Percentiles rank a stretch among this genome's conserved stretches.
phyloP scores from a whole-genome alignment of 352 stramenopile species.

The Phytophthora pluvialis region DNA sequence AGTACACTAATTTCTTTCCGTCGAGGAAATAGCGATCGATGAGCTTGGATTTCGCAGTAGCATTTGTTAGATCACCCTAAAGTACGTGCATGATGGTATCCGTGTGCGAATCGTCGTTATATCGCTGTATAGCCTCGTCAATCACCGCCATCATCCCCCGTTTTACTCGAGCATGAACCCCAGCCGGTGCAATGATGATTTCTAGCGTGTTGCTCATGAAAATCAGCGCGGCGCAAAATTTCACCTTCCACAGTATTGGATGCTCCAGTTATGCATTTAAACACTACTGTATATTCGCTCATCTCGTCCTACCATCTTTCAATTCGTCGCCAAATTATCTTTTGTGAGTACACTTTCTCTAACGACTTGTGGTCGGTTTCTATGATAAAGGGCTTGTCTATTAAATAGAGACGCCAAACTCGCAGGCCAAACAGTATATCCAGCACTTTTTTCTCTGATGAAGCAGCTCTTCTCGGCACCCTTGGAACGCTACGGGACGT shows the following conservation, averaged over 20 bases:
- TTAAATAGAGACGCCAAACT: slow-evolving; percentile 11
- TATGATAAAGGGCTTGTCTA: slow-evolving; percentile 15
- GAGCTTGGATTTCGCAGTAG: background rate
- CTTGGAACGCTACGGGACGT: slow-evolving; percentile 10
- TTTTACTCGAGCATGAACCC: too few relatives aligned
- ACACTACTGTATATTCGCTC: slow-evolving; percentile 8
- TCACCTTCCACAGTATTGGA: slow-evolving; percentile 6
- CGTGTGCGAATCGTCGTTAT: background rate
- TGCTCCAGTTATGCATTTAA: slow-evolving; percentile 9
- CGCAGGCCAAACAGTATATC: slow-evolving; percentile 14
- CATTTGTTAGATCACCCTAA: background rate
- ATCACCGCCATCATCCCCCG: background rate
- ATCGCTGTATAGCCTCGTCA: background rate
- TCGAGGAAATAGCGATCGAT: background rate
- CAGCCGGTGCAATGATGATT: too few relatives aligned
- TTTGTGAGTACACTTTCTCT: too few relatives aligned
- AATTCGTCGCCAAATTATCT: slow-evolving; percentile 3
- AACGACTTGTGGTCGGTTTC: slow-evolving; percentile 11
- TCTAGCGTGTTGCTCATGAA: too few relatives aligned
- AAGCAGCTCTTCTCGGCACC: slow-evolving; percentile 14
- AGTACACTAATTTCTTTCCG: background rate
- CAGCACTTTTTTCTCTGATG: slow-evolving; percentile 12
- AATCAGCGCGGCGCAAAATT: too few relatives aligned
- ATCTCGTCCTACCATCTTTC: slow-evolving; percentile 9
- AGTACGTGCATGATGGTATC: background rate